Evolutionary conservation across 768 basidiomycete species (phyloP), one percentile per base, ranked within the genome.

Genomic region (Mycena venus): DNA sequence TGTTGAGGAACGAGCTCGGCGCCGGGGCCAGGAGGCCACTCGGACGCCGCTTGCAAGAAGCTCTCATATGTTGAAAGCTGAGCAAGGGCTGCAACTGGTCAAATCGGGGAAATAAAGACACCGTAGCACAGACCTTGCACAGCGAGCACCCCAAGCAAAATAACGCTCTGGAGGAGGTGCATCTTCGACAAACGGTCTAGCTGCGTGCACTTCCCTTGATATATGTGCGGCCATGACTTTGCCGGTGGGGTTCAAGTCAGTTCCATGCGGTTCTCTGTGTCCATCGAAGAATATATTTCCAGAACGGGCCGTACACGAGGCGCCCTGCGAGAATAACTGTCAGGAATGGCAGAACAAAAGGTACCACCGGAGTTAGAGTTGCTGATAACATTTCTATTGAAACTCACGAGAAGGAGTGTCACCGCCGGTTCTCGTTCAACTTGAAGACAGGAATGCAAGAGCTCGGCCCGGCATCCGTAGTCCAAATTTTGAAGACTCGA

Each of bases 1-100:
- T 82, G 72, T 77, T 90, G 89, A 6, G 88, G 83, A 23, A 82
- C 75, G 25, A 89, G 81, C 19, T 79, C 51, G 40, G 81, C 78
- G 23, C 90, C 90, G 15, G 88, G 89, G 21, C 89, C 90, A 2
- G 84, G 80, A 17, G 89, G 89, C 89, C 90, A 91, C n/a, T 83
- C 82, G 23, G 77, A 58, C 25, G 44, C 73, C 7, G 29, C 56
- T 9, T 70, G 31, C 29, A 74, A 31, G 15, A 42, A 74, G 25
- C 47, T 64, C 19, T 69, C 49, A 36, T 60, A 66, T 4, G 36
- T 15, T 11, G 47, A 10, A 15, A 70, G 34, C 29, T 74, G 68
- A 3, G 73, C 73, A 21, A 55, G 17, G 23, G 64, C 73, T 74
- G 40, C 14, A 17, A 3, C n/a, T 21, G 4, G 49, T 62, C 66